Percentiles rank a stretch among this genome's conserved stretches.
Evolutionary conservation across 805 yeast genomes (phyloP).

Genomic region (Yarrowia keelungensis): DNA sequence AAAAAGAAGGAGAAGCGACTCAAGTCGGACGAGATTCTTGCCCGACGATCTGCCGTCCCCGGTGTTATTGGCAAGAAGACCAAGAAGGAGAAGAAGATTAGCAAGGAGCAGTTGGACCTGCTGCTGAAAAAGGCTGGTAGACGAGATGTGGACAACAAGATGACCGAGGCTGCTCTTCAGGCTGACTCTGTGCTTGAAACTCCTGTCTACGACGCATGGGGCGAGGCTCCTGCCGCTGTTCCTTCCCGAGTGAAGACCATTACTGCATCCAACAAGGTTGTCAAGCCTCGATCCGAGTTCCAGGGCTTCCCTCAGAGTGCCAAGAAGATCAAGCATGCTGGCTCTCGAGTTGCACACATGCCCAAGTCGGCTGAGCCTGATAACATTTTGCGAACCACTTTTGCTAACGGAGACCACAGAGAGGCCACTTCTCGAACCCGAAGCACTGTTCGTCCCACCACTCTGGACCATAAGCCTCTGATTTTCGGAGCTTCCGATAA

Average conservation of each 20-base stretch:
- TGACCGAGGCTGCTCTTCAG: constrained; percentile 60
- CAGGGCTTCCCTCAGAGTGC: constrained; percentile 29
- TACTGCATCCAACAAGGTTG: constrained; percentile 29
- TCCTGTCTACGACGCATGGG: constrained; percentile 76
- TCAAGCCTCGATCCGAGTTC: constrained; percentile 22
- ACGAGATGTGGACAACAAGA: constrained; percentile 59
- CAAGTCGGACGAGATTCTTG: constrained; percentile 73
- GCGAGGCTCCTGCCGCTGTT: constrained; percentile 43
- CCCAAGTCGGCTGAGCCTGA: constrained; percentile 4
- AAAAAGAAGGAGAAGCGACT: constrained; percentile 54
- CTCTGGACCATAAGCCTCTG: constrained; percentile 60
- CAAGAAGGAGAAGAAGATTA: constrained; percentile 56
- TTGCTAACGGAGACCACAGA: constrained; percentile 19
- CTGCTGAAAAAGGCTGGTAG: constrained; percentile 81
- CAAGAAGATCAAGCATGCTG: constrained; percentile 4
- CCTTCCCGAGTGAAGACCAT: not conserved
- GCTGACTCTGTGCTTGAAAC: constrained; percentile 68
- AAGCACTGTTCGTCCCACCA: constrained; percentile 47
- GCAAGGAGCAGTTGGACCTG: constrained; percentile 65
- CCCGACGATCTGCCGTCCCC: constrained; percentile 77
- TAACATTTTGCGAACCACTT: constrained; percentile 3
- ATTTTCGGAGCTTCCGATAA: constrained; percentile 58
- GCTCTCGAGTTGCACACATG: constrained; percentile 16
- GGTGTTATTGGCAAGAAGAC: constrained; percentile 55
- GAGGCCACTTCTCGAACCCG: constrained; percentile 39